These are phyloP conservation scores for Penicillium brasilianum DNA, from an alignment of 2,329 filamentous ascomycete species.

Conservation along the genomic window DNA sequence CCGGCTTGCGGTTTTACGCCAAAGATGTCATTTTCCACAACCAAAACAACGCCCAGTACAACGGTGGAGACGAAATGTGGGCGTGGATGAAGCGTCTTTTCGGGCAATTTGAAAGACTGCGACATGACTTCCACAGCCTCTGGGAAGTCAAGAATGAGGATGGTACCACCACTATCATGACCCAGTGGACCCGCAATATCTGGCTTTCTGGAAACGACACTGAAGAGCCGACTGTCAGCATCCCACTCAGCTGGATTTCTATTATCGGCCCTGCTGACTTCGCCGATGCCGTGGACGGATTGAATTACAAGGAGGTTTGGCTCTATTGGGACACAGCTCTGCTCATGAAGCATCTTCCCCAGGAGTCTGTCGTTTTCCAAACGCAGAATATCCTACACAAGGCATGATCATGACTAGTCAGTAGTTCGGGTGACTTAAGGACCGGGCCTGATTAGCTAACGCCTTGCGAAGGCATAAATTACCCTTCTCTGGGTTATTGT, in stretches of 20 bases:
- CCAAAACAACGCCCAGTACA: slow-evolving; percentile 19
- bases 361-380: slow-evolving; percentile 14
- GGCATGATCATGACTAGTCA: neutral
- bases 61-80: slow-evolving; percentile 21
- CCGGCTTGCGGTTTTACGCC: slow-evolving; percentile 13
- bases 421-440: neutral
- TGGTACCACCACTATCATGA: slow-evolving; percentile 10
- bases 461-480: neutral
- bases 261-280: slow-evolving; percentile 13
- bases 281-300: slow-evolving; percentile 7
- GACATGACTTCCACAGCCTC: slow-evolving; percentile 13
- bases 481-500: neutral
- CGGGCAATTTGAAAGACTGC: slow-evolving; percentile 16
- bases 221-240: slow-evolving; percentile 13
- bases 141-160: slow-evolving; percentile 17
- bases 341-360: slow-evolving; percentile 7
- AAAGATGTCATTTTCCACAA: slow-evolving; percentile 16
- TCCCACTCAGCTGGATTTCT: slow-evolving; percentile 14
- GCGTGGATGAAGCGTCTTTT: slow-evolving; percentile 24
- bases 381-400: slow-evolving; percentile 6
- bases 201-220: slow-evolving; percentile 12
- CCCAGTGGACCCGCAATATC: slow-evolving; percentile 13
- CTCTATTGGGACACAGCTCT: slow-evolving; percentile 16
- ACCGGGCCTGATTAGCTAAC: neutral
- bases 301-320: slow-evolving; percentile 16